Evolutionary conservation across 208 protist genomes (phyloP).

Genomic region (Acanthamoeba royreba): DNA sequence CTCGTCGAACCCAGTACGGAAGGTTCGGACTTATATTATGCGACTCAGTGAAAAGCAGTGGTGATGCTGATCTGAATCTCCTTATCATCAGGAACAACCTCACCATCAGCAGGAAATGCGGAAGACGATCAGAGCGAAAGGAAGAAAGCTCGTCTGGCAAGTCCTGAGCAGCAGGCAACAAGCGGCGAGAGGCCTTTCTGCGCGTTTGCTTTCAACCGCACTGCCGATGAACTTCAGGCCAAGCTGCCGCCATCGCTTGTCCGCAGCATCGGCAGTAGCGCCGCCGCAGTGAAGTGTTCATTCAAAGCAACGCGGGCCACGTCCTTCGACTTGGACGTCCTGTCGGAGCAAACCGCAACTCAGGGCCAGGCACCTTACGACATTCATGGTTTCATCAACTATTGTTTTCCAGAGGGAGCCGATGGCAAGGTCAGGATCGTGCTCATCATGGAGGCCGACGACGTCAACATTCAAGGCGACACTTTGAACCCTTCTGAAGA

Average conservation of each 20-base stretch:
- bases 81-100: not conserved
- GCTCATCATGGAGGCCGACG: not conserved
- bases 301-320: not conserved
- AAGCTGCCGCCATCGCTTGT: not conserved
- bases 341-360: not conserved
- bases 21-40: not conserved
- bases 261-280: too few relatives aligned
- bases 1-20: not conserved
- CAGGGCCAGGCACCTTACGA: not conserved
- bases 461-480: not conserved
- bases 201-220: slow-evolving; percentile 2
- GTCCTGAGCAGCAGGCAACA: not conserved
- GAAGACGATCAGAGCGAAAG: not conserved
- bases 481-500: not conserved
- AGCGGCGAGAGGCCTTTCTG: not conserved
- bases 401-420: not conserved
- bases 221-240: not conserved
- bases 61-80: not conserved
- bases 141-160: not conserved
- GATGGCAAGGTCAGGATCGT: not conserved
- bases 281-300: not conserved
- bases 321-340: not conserved
- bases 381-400: not conserved
- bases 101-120: not conserved
- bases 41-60: not conserved